These are phyloP conservation scores for Tulasnella sp. DNA, from an alignment of 768 basidiomycete species.

Conservation along the genomic window DNA sequence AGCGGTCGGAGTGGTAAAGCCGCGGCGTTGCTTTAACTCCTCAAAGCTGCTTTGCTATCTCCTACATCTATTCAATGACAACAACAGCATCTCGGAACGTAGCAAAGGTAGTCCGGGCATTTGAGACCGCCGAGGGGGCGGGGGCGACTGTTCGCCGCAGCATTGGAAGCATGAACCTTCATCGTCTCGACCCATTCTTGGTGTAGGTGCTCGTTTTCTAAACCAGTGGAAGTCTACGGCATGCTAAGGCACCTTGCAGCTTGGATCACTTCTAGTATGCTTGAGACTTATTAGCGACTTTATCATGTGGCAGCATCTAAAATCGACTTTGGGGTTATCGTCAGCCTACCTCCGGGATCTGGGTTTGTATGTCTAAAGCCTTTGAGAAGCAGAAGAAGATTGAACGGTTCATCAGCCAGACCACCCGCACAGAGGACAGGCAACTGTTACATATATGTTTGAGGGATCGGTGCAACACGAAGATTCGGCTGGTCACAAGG, in stretches of 20 bases:
- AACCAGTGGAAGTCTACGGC: neutral
- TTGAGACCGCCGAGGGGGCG: conserved; percentile 65
- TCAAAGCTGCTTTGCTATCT: neutral
- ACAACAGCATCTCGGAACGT: conserved; percentile 39
- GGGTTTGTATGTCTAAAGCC: conserved; percentile 77
- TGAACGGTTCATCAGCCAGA: neutral
- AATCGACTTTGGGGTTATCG: neutral
- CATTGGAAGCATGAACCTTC: conserved; percentile 62
- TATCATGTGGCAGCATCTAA: neutral
- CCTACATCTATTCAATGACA: neutral
- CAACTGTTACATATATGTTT: conserved; percentile 81
- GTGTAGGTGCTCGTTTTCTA: conserved; percentile 33
- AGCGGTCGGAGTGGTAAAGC: too few relatives aligned
- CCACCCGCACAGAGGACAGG: conserved; percentile 50
- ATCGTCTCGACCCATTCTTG: conserved; percentile 82
- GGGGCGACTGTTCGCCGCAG: conserved; percentile 77
- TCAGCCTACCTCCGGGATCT: conserved; percentile 3
- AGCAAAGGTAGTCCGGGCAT: conserved; percentile 61
- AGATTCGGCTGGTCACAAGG: conserved; percentile 75
- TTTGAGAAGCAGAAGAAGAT: conserved; percentile 24
- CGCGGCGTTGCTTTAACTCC: neutral
- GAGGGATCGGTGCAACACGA: conserved; percentile 82
- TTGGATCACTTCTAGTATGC: conserved; percentile 21
- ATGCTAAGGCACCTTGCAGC: conserved; percentile 6
- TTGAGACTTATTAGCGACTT: neutral